Conservation (phyloP, 2,329 filamentous ascomycete species). For the Hypoxylon sp. region DNA sequence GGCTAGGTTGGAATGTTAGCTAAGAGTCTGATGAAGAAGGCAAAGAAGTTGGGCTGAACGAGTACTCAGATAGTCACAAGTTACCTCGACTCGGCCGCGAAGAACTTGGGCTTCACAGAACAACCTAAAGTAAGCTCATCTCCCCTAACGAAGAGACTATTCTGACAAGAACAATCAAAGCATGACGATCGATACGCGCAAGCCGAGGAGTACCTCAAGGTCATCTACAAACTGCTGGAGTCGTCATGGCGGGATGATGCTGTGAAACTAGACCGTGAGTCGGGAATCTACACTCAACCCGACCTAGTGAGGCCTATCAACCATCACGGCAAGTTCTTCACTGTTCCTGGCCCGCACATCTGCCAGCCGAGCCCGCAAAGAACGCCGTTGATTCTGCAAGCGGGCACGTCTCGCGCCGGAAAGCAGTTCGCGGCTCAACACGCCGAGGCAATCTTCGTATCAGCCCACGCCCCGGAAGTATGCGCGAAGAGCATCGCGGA, state of each 20-base stretch:
- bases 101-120: slow-evolving; percentile 72
- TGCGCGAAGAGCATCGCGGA: slow-evolving; percentile 74
- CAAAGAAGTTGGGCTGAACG: slow-evolving; percentile 20
- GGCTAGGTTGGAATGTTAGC: slow-evolving; percentile 69
- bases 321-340: slow-evolving; percentile 75
- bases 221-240: slow-evolving; percentile 77
- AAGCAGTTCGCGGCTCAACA: slow-evolving; percentile 78
- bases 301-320: slow-evolving; percentile 74
- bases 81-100: slow-evolving; percentile 78
- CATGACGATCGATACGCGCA: slow-evolving; percentile 77
- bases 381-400: slow-evolving; percentile 78
- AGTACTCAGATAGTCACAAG: slow-evolving; percentile 76
- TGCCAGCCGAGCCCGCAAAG: slow-evolving; percentile 77
- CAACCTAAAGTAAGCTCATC: slow-evolving; percentile 60
- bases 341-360: slow-evolving; percentile 75
- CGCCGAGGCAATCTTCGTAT: slow-evolving; percentile 80
- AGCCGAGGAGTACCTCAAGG: slow-evolving; percentile 74
- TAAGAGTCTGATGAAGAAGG: background rate
- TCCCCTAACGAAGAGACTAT: background rate
- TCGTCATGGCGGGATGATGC: slow-evolving; percentile 78
- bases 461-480: slow-evolving; percentile 73
- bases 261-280: slow-evolving; percentile 70
- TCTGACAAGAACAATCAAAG: slow-evolving; percentile 42
- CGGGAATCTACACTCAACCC: slow-evolving; percentile 68
- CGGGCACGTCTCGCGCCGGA: slow-evolving; percentile 76